A percentile compares a stretch with the other conserved stretches of the same genome.
Evolutionary conservation across 139 green algal genomes (phyloP).

Genomic region (Chlamydomonas asymmetrica): DNA sequence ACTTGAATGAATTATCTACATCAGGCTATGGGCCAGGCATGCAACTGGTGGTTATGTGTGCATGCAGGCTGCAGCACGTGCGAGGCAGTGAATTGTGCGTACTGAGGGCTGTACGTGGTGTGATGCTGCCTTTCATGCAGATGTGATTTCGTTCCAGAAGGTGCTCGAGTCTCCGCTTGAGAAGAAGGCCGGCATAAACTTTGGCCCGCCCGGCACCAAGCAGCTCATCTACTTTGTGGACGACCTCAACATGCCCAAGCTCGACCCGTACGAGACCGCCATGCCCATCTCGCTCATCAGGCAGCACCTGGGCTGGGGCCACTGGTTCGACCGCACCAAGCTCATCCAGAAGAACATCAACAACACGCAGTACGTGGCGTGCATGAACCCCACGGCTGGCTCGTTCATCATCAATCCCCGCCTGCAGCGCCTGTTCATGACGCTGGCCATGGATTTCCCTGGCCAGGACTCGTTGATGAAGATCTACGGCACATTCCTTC

Average conservation of each 20-base stretch:
- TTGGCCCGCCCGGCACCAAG: slow-evolving; percentile 82
- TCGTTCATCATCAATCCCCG: slow-evolving; percentile 90
- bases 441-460: slow-evolving; percentile 86
- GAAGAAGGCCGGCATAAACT: slow-evolving; percentile 91
- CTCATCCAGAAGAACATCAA: slow-evolving; percentile 91
- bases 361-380: slow-evolving; percentile 84
- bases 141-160: slow-evolving; percentile 60
- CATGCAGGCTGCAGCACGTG: too few relatives aligned
- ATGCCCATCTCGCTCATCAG: slow-evolving; percentile 90
- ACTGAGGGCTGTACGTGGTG: background rate
- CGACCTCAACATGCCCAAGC: slow-evolving; percentile 89
- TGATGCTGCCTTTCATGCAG: background rate
- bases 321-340: slow-evolving; percentile 90
- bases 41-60: too few relatives aligned
- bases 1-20: too few relatives aligned
- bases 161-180: slow-evolving; percentile 83
- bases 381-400: slow-evolving; percentile 91
- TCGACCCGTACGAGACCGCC: slow-evolving; percentile 88
- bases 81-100: too few relatives aligned
- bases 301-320: slow-evolving; percentile 90
- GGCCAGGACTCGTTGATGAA: slow-evolving; percentile 85
- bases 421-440: slow-evolving; percentile 92
- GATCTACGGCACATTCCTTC: slow-evolving; percentile 90
- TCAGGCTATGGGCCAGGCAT: too few relatives aligned
- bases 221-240: slow-evolving; percentile 92